These are phyloP conservation scores for Salix purpurea DNA, from an alignment of 345 rosid species.

Conservation along the genomic window DNA sequence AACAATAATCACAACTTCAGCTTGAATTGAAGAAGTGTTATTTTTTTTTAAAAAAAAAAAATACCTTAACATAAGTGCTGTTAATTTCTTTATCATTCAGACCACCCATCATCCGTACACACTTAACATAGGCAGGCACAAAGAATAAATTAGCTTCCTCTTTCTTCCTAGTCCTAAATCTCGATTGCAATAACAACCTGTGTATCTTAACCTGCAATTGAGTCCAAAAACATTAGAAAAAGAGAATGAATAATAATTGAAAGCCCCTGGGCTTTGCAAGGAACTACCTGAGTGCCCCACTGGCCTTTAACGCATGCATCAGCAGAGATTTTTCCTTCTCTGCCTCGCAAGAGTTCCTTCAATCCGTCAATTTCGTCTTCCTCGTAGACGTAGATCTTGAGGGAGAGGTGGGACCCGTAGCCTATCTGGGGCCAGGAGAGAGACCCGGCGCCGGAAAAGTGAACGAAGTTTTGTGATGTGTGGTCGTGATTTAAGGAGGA, in stretches of 20 bases:
- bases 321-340: constrained; percentile 54
- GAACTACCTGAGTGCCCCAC: constrained; percentile 91
- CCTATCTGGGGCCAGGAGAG: constrained; percentile 62
- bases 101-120: constrained; percentile 90
- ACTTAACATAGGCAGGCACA: constrained; percentile 85
- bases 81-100: constrained; percentile 91
- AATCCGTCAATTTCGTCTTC: constrained; percentile 83
- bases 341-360: constrained; percentile 61
- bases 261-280: background rate
- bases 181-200: constrained; percentile 56
- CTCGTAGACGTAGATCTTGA: constrained; percentile 82
- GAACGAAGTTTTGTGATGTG: constrained; percentile 9
- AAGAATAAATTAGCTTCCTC: constrained; percentile 92
- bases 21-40: background rate
- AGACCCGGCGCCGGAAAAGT: constrained; percentile 20
- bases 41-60: background rate
- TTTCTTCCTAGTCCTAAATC: constrained; percentile 59
- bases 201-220: constrained; percentile 74
- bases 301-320: constrained; percentile 76
- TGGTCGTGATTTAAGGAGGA: constrained; percentile 11
- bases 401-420: constrained; percentile 53
- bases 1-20: background rate
- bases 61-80: constrained; percentile 76
- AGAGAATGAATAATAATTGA: background rate
- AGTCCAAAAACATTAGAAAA: background rate